A percentile compares a stretch with the other conserved stretches of the same genome.
phyloP scores from a whole-genome alignment of 2,329 filamentous ascomycete genomes.

The Nigrospora osmanthi region DNA sequence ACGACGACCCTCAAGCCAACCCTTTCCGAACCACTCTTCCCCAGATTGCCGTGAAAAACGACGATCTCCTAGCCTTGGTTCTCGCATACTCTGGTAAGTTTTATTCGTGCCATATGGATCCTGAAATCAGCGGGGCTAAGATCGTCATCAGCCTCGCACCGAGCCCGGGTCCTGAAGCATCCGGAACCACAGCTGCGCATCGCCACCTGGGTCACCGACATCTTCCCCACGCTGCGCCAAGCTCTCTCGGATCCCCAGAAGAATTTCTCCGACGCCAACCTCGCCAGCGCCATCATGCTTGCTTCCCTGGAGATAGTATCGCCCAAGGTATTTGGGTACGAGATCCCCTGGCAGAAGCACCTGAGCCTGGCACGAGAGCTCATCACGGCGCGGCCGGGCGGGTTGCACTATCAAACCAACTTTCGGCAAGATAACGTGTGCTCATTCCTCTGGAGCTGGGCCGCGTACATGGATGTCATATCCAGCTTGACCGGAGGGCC shows the following conservation, averaged over 20 bases:
- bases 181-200: constrained; percentile 71
- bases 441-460: constrained; percentile 74
- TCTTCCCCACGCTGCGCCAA: constrained; percentile 64
- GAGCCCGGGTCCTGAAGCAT: constrained; percentile 66
- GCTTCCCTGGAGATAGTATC: constrained; percentile 78
- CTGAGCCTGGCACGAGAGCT: constrained; percentile 68
- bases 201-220: constrained; percentile 70
- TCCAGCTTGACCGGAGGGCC: constrained; percentile 60
- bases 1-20: constrained; percentile 45
- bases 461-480: constrained; percentile 75
- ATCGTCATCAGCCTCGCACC: constrained; percentile 56
- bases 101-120: not conserved
- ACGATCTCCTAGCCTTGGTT: constrained; percentile 67
- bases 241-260: constrained; percentile 54
- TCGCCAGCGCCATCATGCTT: constrained; percentile 80
- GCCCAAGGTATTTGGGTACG: constrained; percentile 72
- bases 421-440: constrained; percentile 50
- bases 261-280: constrained; percentile 62
- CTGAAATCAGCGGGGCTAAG: constrained; percentile 5
- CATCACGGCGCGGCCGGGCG: constrained; percentile 52
- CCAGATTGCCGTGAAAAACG: constrained; percentile 58
- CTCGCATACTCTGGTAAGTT: constrained; percentile 61
- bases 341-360: constrained; percentile 74
- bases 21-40: constrained; percentile 42
- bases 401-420: constrained; percentile 38